Conservation (phyloP, 306 rosid genomes). For the Quillaja saponaria region DNA sequence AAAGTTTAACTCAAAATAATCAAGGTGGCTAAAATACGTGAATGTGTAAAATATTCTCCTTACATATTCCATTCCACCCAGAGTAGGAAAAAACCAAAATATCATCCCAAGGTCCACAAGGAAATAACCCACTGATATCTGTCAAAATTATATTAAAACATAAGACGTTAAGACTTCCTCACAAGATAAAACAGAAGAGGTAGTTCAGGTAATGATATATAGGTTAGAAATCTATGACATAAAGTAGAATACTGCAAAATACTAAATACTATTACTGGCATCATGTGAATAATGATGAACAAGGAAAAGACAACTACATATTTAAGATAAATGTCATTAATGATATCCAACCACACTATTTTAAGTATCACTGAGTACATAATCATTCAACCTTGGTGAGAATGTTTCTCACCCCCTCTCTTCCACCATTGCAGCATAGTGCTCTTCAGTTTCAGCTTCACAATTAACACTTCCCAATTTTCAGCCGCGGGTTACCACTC, state of each 20-base stretch:
- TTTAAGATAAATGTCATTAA: background rate
- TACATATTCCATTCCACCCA: conserved; percentile 98
- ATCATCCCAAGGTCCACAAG: conserved; percentile 86
- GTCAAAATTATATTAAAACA: conserved; percentile 30
- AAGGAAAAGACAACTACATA: background rate
- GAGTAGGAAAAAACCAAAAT: conserved; percentile 80
- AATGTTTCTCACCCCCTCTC: too few species aligned
- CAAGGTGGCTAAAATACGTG: conserved; percentile 2
- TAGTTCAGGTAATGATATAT: conserved; percentile 5
- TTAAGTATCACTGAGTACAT: too few species aligned
- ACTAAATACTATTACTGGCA: background rate
- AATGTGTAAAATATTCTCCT: conserved; percentile 49
- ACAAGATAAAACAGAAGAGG: conserved; percentile 15
- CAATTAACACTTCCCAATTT: too few species aligned
- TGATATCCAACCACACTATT: too few species aligned
- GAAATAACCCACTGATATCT: conserved; percentile 95
- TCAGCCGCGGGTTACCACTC: too few species aligned
- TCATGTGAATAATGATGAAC: background rate
- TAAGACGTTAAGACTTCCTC: conserved; percentile 22
- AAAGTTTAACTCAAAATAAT: conserved; percentile 23
- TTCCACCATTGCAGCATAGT: too few species aligned
- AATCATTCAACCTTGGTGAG: too few species aligned
- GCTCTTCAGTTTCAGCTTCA: too few species aligned
- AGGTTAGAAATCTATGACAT: conserved; percentile 10
- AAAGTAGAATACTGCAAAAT: background rate